Percentiles rank a stretch among this genome's conserved stretches.
These are phyloP conservation scores for Aegilops sharonensis DNA, from an alignment of 176 grass and related monocot genomes.

Conservation along the genomic window DNA sequence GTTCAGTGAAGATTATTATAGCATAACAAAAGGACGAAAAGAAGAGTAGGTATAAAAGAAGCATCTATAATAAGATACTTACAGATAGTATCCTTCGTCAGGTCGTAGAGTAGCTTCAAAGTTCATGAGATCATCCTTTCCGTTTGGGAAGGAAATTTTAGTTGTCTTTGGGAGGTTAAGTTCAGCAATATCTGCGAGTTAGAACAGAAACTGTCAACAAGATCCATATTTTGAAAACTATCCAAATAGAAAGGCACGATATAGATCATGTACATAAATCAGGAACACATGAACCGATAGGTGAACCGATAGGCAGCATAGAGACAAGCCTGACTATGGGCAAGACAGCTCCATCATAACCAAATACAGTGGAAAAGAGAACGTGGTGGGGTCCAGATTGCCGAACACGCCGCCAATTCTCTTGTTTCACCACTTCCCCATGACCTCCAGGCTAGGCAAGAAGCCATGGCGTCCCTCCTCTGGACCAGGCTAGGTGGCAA, in stretches of 20 bases:
- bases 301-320: not conserved
- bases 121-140: conserved; percentile 83
- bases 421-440: no score
- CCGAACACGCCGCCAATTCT: not conserved
- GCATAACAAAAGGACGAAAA: not conserved
- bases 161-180: conserved; percentile 69
- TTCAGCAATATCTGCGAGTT: conserved; percentile 60
- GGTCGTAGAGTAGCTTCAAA: conserved; percentile 56
- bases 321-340: not conserved
- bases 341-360: not conserved
- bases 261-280: not conserved
- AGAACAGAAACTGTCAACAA: not conserved
- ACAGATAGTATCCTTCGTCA: conserved; percentile 76
- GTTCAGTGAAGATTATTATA: not conserved
- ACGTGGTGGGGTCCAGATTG: not conserved
- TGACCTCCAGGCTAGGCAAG: no score
- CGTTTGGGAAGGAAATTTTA: conserved; percentile 61
- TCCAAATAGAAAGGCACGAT: not conserved
- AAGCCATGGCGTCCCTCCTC: not conserved
- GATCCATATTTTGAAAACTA: not conserved
- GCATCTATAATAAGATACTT: conserved; percentile 21
- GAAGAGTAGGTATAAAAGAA: not conserved
- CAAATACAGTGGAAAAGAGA: not conserved
- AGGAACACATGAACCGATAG: not conserved
- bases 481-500: not conserved